These are phyloP conservation scores for Arthrobotrys musiformis DNA, from an alignment of 2,329 filamentous ascomycete genomes.

Conservation along the genomic window DNA sequence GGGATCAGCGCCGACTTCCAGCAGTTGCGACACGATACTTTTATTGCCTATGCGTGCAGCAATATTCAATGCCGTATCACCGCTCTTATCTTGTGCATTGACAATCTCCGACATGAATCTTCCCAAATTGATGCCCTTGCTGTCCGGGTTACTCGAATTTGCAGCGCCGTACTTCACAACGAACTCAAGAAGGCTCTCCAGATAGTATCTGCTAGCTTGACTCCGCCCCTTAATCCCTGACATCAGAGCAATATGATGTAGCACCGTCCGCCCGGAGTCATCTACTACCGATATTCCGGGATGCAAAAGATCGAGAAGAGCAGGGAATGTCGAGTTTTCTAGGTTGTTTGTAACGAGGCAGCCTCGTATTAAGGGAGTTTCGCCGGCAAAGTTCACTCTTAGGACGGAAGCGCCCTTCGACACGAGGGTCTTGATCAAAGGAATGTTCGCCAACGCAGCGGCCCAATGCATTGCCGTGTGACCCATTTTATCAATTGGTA, in stretches of 20 bases:
- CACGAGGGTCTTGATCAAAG: conserved; percentile 82
- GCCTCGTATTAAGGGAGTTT: conserved; percentile 92
- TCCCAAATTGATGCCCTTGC: conserved; percentile 82
- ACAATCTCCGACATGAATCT: conserved; percentile 98
- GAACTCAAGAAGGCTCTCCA: conserved; percentile 93
- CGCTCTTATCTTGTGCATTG: conserved; percentile 90
- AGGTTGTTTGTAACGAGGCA: conserved; percentile 94
- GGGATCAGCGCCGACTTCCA: conserved; percentile 95
- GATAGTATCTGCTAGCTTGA: conserved; percentile 91
- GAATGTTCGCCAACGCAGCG: conserved; percentile 86
- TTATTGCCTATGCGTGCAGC: conserved; percentile 91
- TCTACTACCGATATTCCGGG: conserved; percentile 91
- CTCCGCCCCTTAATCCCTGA: conserved; percentile 94
- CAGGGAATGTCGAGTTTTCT: conserved; percentile 88
- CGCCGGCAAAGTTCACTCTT: conserved; percentile 86
- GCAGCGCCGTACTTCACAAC: conserved; percentile 80
- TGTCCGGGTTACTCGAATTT: conserved; percentile 61
- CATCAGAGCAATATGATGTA: conserved; percentile 96
- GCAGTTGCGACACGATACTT: conserved; percentile 93
- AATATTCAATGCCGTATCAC: conserved; percentile 93
- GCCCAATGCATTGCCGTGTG: conserved; percentile 97
- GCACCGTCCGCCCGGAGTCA: conserved; percentile 85
- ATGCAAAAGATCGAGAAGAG: conserved; percentile 86
- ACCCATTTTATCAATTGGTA: conserved; percentile 87
- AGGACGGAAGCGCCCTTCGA: conserved; percentile 85